Conservation (phyloP, 805 yeast genomes). For the Lachancea nothofagi region DNA sequence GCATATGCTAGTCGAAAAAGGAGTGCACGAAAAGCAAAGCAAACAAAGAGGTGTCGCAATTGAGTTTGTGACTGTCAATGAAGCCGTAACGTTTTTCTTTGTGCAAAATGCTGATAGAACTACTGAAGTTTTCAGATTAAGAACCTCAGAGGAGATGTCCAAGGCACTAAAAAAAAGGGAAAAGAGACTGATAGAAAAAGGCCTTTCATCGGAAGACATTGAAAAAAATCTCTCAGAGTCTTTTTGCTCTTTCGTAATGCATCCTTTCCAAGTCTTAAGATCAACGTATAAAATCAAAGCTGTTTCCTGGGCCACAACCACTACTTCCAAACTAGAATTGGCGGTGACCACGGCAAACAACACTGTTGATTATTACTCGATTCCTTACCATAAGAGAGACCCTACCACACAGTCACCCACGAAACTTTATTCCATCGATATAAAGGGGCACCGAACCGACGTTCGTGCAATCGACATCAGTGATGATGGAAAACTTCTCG, state of each 20-base stretch:
- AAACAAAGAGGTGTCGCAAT: constrained; percentile 63
- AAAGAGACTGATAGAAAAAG: constrained; percentile 71
- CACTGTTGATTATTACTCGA: constrained; percentile 60
- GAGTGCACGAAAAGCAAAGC: constrained; percentile 69
- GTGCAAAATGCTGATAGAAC: constrained; percentile 78
- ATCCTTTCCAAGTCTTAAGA: constrained; percentile 65
- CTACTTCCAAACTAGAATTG: constrained; percentile 49
- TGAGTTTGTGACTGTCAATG: constrained; percentile 37
- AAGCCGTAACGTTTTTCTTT: constrained; percentile 42
- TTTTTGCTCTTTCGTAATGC: constrained; percentile 51
- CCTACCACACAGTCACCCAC: constrained; percentile 35
- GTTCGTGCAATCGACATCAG: constrained; percentile 78
- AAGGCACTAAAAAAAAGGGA: constrained; percentile 74
- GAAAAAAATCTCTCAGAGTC: constrained; percentile 43
- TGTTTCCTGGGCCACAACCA: constrained; percentile 54
- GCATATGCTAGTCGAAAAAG: constrained; percentile 50
- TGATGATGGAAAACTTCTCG: constrained; percentile 71
- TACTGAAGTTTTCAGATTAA: constrained; percentile 70
- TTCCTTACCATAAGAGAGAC: constrained; percentile 56
- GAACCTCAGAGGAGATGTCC: constrained; percentile 69
- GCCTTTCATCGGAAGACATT: constrained; percentile 56
- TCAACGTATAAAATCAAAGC: constrained; percentile 58
- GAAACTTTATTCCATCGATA: constrained; percentile 56
- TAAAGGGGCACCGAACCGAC: constrained; percentile 86
- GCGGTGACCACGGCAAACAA: constrained; percentile 66